These are phyloP conservation scores for Hyaloscypha bicolor DNA, from an alignment of 495 filamentous ascomycete genomes.

Conservation along the genomic window DNA sequence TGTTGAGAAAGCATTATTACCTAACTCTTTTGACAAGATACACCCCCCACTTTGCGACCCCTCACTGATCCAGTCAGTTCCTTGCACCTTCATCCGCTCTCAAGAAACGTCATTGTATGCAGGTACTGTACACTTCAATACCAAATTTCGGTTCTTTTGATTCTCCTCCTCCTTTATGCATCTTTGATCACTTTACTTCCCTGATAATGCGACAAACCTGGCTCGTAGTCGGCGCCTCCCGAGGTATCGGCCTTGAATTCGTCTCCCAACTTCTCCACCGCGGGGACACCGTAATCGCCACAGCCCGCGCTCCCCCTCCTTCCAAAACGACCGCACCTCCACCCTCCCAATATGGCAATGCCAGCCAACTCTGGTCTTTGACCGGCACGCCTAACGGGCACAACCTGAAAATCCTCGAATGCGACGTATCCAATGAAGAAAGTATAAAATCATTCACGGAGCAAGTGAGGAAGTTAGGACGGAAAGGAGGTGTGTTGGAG, in stretches of 20 bases:
- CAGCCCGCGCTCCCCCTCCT: conserved; percentile 42
- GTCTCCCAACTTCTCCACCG: conserved; percentile 48
- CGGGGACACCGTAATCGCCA: conserved; percentile 53
- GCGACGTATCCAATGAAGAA: conserved; percentile 52
- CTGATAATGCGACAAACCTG: conserved; percentile 39
- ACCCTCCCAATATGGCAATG: background rate
- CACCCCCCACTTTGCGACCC: background rate
- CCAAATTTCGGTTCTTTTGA: too few species aligned
- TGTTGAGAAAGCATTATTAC: background rate
- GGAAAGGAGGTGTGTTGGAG: conserved; percentile 31
- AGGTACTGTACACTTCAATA: background rate
- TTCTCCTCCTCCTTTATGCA: background rate
- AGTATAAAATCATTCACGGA: conserved; percentile 50
- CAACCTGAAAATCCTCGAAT: conserved; percentile 49
- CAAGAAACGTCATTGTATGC: background rate
- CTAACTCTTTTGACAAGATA: background rate
- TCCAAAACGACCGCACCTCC: conserved; percentile 36
- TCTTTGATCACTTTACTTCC: background rate
- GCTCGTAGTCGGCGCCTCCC: conserved; percentile 57
- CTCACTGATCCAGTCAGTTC: background rate
- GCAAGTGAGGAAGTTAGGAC: conserved; percentile 26
- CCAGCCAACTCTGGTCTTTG: conserved; percentile 40
- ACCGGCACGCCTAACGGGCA: conserved; percentile 37
- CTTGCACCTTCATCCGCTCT: background rate
- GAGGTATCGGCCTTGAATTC: conserved; percentile 62